phyloP scores from a whole-genome alignment of 2,329 filamentous ascomycete species.

The Ascochyta fabae region DNA sequence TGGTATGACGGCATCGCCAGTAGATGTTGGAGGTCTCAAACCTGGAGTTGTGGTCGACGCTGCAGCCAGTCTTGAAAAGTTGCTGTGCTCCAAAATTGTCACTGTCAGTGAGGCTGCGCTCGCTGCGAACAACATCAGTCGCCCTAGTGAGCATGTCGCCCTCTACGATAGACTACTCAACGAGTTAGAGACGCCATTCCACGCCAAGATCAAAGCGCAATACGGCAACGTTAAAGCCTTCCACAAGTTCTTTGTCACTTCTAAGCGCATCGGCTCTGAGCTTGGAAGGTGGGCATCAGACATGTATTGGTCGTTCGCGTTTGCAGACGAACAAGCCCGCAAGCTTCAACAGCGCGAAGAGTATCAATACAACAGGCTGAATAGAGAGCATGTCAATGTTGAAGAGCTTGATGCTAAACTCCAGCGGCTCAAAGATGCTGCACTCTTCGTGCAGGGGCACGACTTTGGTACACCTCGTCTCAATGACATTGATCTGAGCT shows the following conservation, averaged over 20 bases:
- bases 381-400: conserved; percentile 32
- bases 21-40: conserved; percentile 70
- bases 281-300: conserved; percentile 88
- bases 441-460: conserved; percentile 62
- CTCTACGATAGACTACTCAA: conserved; percentile 60
- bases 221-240: conserved; percentile 63
- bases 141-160: conserved; percentile 65
- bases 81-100: conserved; percentile 83
- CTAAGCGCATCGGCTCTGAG: conserved; percentile 66
- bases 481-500: conserved; percentile 63
- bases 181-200: conserved; percentile 70
- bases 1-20: conserved; percentile 96
- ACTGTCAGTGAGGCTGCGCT: conserved; percentile 71
- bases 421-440: conserved; percentile 64
- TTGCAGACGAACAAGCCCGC: conserved; percentile 67
- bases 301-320: conserved; percentile 74
- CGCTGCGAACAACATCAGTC: conserved; percentile 64
- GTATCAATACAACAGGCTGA: conserved; percentile 39
- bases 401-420: conserved; percentile 61
- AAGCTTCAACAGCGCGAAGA: conserved; percentile 67
- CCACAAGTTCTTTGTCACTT: conserved; percentile 63
- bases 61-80: conserved; percentile 73
- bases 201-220: conserved; percentile 60
- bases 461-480: conserved; percentile 52
- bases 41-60: conserved; percentile 70